Percentiles rank a stretch among this genome's conserved stretches.
phyloP scores from a whole-genome alignment of 2,329 filamentous ascomycete genomes.

The Phaeophleospora eucalypticola region DNA sequence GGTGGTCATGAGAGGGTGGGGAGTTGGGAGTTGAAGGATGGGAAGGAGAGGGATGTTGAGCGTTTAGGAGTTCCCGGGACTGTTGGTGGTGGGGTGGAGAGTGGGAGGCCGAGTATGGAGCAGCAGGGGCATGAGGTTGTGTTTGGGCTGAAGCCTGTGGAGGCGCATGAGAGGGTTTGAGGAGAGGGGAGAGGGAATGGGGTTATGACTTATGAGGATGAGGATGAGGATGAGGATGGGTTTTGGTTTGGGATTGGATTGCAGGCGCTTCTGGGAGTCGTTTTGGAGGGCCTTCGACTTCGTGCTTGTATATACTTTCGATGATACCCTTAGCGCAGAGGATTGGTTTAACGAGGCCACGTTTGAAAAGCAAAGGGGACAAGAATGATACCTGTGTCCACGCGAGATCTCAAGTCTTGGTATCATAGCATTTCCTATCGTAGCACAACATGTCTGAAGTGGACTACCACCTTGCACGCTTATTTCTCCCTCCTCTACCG shows the following conservation, averaged over 20 bases:
- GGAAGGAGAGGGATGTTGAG: constrained; percentile 12
- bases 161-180: constrained; percentile 47
- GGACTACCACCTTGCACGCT: constrained; percentile 10
- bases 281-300: too few relatives aligned
- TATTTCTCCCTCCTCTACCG: constrained; percentile 28
- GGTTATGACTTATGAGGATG: background rate
- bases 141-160: constrained; percentile 37
- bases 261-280: too few relatives aligned
- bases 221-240: too few relatives aligned
- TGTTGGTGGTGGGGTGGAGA: constrained; percentile 20
- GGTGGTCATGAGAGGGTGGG: constrained; percentile 50
- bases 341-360: too few relatives aligned
- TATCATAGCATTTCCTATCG: background rate
- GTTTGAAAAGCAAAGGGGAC: too few relatives aligned
- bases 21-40: constrained; percentile 54
- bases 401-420: background rate
- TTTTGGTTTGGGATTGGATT: too few relatives aligned
- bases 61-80: too few relatives aligned
- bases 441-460: background rate
- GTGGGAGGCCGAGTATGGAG: constrained; percentile 40
- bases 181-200: background rate
- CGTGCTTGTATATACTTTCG: too few relatives aligned
- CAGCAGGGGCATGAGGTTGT: constrained; percentile 31
- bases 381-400: too few relatives aligned
- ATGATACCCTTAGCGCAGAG: too few relatives aligned